Evolutionary conservation across 2,329 filamentous ascomycete genomes (phyloP).

Genomic region (Pseudocercospora fuligena): DNA sequence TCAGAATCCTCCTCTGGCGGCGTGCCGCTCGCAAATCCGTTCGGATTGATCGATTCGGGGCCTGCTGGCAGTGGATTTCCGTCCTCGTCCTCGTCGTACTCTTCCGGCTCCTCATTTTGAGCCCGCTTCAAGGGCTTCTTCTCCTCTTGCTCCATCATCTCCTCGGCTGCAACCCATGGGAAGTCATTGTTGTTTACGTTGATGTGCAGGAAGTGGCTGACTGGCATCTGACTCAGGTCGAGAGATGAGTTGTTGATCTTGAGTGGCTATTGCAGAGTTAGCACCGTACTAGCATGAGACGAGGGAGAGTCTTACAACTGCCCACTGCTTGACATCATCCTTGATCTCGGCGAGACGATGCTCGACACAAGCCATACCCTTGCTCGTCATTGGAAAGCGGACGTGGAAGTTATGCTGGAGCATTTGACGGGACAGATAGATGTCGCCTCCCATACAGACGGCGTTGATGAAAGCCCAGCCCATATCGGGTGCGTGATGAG

Average conservation of each 20-base stretch:
- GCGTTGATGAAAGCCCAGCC: constrained; percentile 53
- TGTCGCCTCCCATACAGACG: constrained; percentile 47
- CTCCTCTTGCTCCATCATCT: constrained; percentile 4
- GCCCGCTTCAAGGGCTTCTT: not conserved
- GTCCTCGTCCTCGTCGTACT: constrained; percentile 3
- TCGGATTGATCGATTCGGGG: not conserved
- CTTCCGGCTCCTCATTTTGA: not conserved
- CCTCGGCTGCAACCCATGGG: constrained; percentile 43
- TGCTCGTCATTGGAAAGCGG: constrained; percentile 50
- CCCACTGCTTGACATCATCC: constrained; percentile 47
- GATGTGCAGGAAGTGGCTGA: constrained; percentile 53
- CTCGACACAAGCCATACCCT: constrained; percentile 49
- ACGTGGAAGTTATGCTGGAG: constrained; percentile 44
- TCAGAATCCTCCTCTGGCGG: not conserved
- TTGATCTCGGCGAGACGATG: constrained; percentile 50
- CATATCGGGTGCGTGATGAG: constrained; percentile 48
- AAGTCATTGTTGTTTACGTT: constrained; percentile 47
- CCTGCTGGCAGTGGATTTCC: not conserved
- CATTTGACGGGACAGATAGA: constrained; percentile 50
- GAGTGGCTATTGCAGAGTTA: constrained; percentile 35
- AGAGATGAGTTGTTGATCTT: constrained; percentile 48
- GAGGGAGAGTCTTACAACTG: constrained; percentile 31
- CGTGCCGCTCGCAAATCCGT: not conserved
- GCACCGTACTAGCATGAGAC: not conserved
- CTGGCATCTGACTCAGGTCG: constrained; percentile 43